Conservation (phyloP, 805 yeast species). For the Nakazawaea siamensis region DNA sequence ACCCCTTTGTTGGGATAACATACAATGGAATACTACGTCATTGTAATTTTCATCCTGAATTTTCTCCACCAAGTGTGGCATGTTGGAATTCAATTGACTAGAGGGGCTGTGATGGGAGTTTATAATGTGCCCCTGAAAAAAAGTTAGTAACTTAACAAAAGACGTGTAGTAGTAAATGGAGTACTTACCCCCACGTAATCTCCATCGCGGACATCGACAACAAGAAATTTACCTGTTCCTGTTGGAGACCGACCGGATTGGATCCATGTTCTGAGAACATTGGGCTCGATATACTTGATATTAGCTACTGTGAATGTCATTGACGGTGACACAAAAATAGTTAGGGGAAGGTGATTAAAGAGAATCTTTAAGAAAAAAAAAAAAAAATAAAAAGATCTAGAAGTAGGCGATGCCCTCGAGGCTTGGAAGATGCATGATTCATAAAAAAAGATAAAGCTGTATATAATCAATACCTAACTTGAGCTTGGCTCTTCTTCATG, state of each 20-base stretch:
- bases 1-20: constrained; percentile 85
- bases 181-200: constrained; percentile 63
- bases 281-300: constrained; percentile 38
- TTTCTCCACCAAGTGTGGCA: constrained; percentile 29
- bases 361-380: too few species aligned
- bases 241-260: constrained; percentile 25
- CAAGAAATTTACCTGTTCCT: constrained; percentile 33
- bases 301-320: constrained; percentile 23
- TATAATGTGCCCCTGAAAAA: constrained; percentile 46
- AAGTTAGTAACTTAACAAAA: constrained; percentile 14
- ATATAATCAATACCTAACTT: too few species aligned
- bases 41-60: constrained; percentile 25
- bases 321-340: too few species aligned
- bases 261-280: constrained; percentile 39
- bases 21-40: constrained; percentile 83
- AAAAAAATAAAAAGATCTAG: too few species aligned
- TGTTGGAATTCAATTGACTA: constrained; percentile 27
- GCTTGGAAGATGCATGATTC: too few species aligned
- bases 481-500: constrained; percentile 1
- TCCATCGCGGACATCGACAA: constrained; percentile 81
- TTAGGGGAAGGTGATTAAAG: too few species aligned
- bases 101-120: constrained; percentile 52
- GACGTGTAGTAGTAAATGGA: background rate
- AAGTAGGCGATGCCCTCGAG: too few species aligned
- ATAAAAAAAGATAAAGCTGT: too few species aligned